These are phyloP conservation scores for Peronospora farinosa DNA, from an alignment of 352 stramenopile genomes.

Conservation along the genomic window DNA sequence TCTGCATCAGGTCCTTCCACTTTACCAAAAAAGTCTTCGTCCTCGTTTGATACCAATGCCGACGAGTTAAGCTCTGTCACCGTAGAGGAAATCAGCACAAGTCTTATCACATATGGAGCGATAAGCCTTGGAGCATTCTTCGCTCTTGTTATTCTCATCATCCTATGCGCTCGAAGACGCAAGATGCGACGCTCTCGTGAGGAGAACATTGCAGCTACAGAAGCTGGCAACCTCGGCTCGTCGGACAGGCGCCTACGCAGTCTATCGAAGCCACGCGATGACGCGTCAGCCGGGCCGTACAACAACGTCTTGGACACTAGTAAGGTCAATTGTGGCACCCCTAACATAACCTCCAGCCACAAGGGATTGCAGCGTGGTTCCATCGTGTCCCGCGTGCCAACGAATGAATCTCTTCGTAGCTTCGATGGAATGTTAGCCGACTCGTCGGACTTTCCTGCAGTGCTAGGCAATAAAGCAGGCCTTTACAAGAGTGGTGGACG, in stretches of 20 bases:
- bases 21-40: slow-evolving; percentile 4
- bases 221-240: slow-evolving; percentile 14
- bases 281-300: slow-evolving; percentile 38
- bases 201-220: slow-evolving; percentile 14
- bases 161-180: slow-evolving; percentile 42
- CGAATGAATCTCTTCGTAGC: slow-evolving; percentile 36
- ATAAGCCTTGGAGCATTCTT: slow-evolving; percentile 51
- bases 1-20: slow-evolving; percentile 2
- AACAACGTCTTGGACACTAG: slow-evolving; percentile 48
- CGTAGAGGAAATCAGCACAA: slow-evolving; percentile 17
- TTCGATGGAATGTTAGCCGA: slow-evolving; percentile 60
- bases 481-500: slow-evolving; percentile 28
- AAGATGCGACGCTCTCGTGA: slow-evolving; percentile 30
- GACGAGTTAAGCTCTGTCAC: slow-evolving; percentile 17
- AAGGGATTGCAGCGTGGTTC: slow-evolving; percentile 27
- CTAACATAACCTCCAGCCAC: slow-evolving; percentile 19
- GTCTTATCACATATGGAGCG: slow-evolving; percentile 41
- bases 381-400: slow-evolving; percentile 37
- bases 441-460: slow-evolving; percentile 33
- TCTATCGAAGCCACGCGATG: slow-evolving; percentile 38
- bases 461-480: slow-evolving; percentile 33
- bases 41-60: slow-evolving; percentile 9
- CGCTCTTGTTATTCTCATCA: slow-evolving; percentile 41
- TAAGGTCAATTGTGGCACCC: slow-evolving; percentile 31
- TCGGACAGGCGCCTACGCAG: slow-evolving; percentile 40